Evolutionary conservation across 2,329 filamentous ascomycete species (phyloP), one percentile per base, ranked within the genome.

Genomic region (Cladophialophora bantiana): DNA sequence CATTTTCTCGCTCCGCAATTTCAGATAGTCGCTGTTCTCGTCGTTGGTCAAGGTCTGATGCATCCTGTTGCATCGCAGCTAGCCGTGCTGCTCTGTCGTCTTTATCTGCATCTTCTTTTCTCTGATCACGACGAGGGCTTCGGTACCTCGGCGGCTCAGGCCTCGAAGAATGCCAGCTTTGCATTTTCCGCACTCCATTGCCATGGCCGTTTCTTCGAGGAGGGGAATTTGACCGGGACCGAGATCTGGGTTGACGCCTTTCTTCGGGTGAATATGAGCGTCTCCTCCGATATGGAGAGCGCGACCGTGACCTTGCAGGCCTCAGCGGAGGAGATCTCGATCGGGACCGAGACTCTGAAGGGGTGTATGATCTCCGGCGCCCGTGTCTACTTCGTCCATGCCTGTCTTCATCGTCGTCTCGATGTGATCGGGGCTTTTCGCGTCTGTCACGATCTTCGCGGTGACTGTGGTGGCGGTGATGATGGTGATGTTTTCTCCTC

Each of bases 1-100:
- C 81, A 57, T 85, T 84, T 72, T 96, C 92, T 67, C 83, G 83
- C 69, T 87, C 86, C 31, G 87, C 88, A 18, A 94, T 80, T 0
- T 87, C 87, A 0, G 87, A 86, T 9, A 96, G 81, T 31, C 92
- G 86, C 66, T 85, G 84, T 70, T 86, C 86, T 36, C 93, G 88
- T 71, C 90, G 88, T n/a, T 82, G 75, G 72, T 94, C 91, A 56
- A 96, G 81, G 10, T 90, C 86, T 0, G 83, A 84, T 4, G 90
- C 90, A 34, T 88, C 89, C 18, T 85, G 84, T 76, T 91, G 89
- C 90, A 93, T 93, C 7, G 88, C 89, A 15, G 88, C 90, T 18
- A 93, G 79, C 75, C 88, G 91, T 31, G 85, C 84, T 12, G 88
- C 87, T n/a, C 84, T 83, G 68, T 90, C 88, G 26, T 86, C 85